These are phyloP conservation scores for Botrytis galanthina DNA, from an alignment of 2,329 filamentous ascomycete genomes.

Conservation along the genomic window DNA sequence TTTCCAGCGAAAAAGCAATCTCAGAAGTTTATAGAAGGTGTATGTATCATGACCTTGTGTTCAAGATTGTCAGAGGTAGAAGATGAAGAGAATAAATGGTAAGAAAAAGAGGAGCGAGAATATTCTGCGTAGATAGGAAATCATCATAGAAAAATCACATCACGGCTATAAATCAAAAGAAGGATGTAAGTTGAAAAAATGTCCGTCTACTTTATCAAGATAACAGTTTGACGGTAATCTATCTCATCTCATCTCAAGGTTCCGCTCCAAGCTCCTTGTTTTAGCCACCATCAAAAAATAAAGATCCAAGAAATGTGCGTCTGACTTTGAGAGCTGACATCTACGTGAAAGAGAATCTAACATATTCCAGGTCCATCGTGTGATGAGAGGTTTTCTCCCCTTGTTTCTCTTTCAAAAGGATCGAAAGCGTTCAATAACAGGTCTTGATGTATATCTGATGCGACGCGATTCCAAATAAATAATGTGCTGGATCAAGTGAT, in stretches of 20 bases:
- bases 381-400: neutral
- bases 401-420: neutral
- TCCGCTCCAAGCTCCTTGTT: neutral
- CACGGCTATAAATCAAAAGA: neutral
- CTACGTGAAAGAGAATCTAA: neutral
- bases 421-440: neutral
- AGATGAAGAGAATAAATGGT: neutral
- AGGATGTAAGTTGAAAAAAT: neutral
- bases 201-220: neutral
- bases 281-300: neutral
- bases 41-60: neutral
- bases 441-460: neutral
- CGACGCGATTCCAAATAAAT: neutral
- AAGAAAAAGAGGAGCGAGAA: neutral
- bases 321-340: neutral
- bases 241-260: neutral
- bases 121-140: neutral
- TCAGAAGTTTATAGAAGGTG: too few species aligned
- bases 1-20: too few species aligned
- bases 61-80: neutral
- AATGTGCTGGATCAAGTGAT: neutral
- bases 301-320: neutral
- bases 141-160: too few species aligned
- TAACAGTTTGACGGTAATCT: neutral
- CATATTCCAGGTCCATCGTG: rapidly evolving